phyloP scores from a whole-genome alignment of 2,329 filamentous ascomycete genomes.

The Monascus ruber region DNA sequence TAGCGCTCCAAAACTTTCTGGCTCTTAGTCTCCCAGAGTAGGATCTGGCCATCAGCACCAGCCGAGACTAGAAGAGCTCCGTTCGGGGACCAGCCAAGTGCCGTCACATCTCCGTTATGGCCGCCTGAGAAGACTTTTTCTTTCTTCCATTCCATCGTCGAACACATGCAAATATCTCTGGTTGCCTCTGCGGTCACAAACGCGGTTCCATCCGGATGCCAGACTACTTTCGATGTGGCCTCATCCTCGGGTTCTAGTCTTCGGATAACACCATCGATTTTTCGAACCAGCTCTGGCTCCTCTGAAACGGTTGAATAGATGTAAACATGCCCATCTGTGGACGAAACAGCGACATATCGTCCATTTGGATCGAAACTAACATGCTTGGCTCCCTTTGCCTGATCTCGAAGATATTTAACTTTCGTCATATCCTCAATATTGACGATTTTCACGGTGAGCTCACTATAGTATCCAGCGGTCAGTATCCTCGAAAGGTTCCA shows the following conservation, averaged over 20 bases:
- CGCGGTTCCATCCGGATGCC: slow-evolving; percentile 90
- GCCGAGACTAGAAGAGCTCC: slow-evolving; percentile 68
- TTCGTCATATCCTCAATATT: slow-evolving; percentile 65
- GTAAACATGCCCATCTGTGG: slow-evolving; percentile 81
- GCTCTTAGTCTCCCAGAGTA: slow-evolving; percentile 79
- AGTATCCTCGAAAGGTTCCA: background rate
- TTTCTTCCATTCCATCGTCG: slow-evolving; percentile 79
- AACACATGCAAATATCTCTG: slow-evolving; percentile 74
- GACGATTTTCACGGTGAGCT: slow-evolving; percentile 82
- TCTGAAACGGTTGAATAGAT: slow-evolving; percentile 73
- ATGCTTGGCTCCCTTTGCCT: slow-evolving; percentile 80
- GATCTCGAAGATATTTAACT: slow-evolving; percentile 70
- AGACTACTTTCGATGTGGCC: slow-evolving; percentile 61
- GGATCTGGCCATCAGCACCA: slow-evolving; percentile 37
- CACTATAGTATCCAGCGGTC: slow-evolving; percentile 35
- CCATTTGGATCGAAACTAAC: slow-evolving; percentile 77
- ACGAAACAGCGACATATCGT: slow-evolving; percentile 64
- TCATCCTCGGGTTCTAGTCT: slow-evolving; percentile 67
- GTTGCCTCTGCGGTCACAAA: slow-evolving; percentile 78
- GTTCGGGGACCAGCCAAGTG: slow-evolving; percentile 87
- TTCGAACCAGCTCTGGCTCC: slow-evolving; percentile 68
- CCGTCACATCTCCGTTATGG: slow-evolving; percentile 75
- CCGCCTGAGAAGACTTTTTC: slow-evolving; percentile 68
- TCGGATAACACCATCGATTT: slow-evolving; percentile 76
- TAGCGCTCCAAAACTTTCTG: slow-evolving; percentile 68